Evolutionary conservation across 129 eudicot species (phyloP), one percentile per base, ranked within the genome.

Genomic region (Flaveria sonorensis): DNA sequence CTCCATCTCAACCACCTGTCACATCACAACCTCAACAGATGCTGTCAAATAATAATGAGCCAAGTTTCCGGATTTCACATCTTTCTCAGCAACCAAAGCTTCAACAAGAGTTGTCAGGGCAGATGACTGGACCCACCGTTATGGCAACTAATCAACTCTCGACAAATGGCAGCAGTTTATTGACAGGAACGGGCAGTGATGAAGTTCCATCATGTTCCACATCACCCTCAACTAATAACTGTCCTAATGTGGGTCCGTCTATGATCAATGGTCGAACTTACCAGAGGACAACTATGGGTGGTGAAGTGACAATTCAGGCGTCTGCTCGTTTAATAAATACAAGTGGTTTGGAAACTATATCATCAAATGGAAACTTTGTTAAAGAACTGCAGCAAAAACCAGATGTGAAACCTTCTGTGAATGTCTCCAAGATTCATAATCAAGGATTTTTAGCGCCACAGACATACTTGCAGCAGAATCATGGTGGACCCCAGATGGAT

Each of bases 201-300:
- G 98, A 93, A 39, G 77, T 87, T 70, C 96, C 98, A 6, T 93
- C 98, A 51, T 90, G 98, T 75, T 93, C 98, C 47, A 93, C 98
- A 42, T 93, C 98, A 62, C 98, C 96, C 40, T 93, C 98, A 74
- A 85, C 92, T 10, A 93, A 92, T 42, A 88, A 93, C 73, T 85
- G 92, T 77, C 86, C 88, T 8, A 90, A 73, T 63, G 39, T 56
- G 11, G 83, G 75, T 43, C 89, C 85, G 26, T 72, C 86, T 2
- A 66, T 81, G 30, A 79, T 83, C 48, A 93, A 83, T 51, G 79
- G 88, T 57, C 78, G 94, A 81, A 79, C 75, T 53, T 86, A 80
- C 61, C 85, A 78, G 26, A 36, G 70, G 48, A 66, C 84, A 50
- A 47, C 69, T 48, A 32, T 76, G 73, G 75, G 55, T 24, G 80